Percentiles rank a stretch among this genome's conserved stretches.
Conservation (phyloP, 1,139 yeast genomes). For the Candida sp. region DNA sequence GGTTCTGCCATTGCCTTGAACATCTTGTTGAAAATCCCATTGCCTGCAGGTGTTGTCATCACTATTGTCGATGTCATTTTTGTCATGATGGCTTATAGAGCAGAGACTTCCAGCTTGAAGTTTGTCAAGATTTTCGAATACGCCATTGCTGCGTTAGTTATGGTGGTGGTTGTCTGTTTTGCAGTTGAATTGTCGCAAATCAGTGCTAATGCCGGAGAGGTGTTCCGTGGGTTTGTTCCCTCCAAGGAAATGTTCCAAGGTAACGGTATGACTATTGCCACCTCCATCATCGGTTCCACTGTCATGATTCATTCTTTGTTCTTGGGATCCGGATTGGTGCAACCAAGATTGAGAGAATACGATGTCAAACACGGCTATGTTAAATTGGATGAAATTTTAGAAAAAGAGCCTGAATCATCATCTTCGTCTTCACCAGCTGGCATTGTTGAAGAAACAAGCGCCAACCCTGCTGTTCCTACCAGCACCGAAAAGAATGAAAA, state of each 20-base stretch:
- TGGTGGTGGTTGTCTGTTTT: slow-evolving; percentile 74
- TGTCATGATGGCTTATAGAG: slow-evolving; percentile 75
- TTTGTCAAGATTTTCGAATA: slow-evolving; percentile 70
- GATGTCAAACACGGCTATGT: slow-evolving; percentile 57
- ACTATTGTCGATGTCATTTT: slow-evolving; percentile 75
- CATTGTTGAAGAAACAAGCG: slow-evolving; percentile 5
- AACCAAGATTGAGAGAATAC: slow-evolving; percentile 72
- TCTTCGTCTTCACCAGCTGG: slow-evolving; percentile 3
- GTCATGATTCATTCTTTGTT: slow-evolving; percentile 85
- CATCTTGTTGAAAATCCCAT: slow-evolving; percentile 66
- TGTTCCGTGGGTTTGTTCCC: slow-evolving; percentile 77
- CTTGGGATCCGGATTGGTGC: slow-evolving; percentile 78
- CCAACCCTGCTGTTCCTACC: background rate
- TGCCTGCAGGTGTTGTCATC: slow-evolving; percentile 79
- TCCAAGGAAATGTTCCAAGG: slow-evolving; percentile 64
- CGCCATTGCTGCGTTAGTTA: slow-evolving; percentile 67
- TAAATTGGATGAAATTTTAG: slow-evolving; percentile 22
- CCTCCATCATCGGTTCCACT: slow-evolving; percentile 80
- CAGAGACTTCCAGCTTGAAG: slow-evolving; percentile 65
- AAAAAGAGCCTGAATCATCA: slow-evolving; percentile 3
- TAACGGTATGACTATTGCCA: slow-evolving; percentile 72
- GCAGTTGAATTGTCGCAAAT: slow-evolving; percentile 67
- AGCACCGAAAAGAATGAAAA: slow-evolving; percentile 8
- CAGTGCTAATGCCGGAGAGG: slow-evolving; percentile 48
- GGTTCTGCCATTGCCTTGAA: slow-evolving; percentile 89